Conservation (phyloP, 768 basidiomycete species). For the Mrakia blollopis region DNA sequence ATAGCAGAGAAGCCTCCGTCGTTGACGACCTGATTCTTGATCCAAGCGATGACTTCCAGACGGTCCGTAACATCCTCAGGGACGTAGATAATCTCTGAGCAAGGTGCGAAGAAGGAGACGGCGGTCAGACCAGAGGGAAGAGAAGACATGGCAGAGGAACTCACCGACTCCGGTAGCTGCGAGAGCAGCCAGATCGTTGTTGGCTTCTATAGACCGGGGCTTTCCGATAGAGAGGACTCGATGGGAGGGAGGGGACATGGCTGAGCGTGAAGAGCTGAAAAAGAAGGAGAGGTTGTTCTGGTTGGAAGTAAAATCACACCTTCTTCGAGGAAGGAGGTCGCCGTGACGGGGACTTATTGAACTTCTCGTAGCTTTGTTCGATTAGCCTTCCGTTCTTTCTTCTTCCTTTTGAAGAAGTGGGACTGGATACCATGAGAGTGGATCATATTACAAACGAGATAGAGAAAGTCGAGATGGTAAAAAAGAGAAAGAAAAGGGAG, state of each 20-base stretch:
- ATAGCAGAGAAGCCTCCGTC: conserved; percentile 22
- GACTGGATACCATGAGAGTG: too few relatives aligned
- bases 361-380: too few relatives aligned
- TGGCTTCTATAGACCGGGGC: conserved; percentile 1
- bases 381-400: too few relatives aligned
- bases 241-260: background rate
- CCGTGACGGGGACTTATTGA: too few relatives aligned
- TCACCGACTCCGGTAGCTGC: background rate
- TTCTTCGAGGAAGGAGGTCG: too few relatives aligned
- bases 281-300: background rate
- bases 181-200: conserved; percentile 1
- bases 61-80: conserved; percentile 10
- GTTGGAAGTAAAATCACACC: background rate
- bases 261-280: background rate
- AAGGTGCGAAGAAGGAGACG: background rate
- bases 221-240: background rate
- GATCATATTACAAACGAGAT: too few relatives aligned
- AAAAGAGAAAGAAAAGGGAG: too few relatives aligned
- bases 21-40: conserved; percentile 5
- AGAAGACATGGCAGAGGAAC: background rate
- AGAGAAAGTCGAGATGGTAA: too few relatives aligned
- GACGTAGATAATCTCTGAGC: conserved; percentile 23
- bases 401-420: too few relatives aligned
- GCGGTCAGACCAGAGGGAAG: background rate
- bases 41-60: conserved; percentile 15